Base-by-base conservation (phyloP, 1,284 basidiomycete genomes). In the Trametes polyzona region DNA sequence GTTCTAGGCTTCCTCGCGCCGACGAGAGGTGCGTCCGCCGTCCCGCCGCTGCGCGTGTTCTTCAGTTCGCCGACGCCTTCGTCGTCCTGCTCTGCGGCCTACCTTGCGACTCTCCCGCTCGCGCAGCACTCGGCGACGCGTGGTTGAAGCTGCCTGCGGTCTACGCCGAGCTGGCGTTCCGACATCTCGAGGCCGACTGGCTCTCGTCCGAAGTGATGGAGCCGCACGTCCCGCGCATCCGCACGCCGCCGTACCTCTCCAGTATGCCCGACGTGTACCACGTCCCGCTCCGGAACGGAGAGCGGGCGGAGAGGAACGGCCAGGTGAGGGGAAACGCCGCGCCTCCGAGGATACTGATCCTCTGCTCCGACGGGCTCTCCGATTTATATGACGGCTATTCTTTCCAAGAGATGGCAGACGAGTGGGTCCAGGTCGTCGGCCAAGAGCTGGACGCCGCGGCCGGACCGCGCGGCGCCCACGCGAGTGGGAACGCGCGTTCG, bases 1-100 rank as follows among this genome's bases (percentile, higher is more conserved):
- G 79, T 89, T 41, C 70, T 88, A 17, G 87, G 87, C 19, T 85
- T 81, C 58, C 76, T 88, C 39, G 83, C 83, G 37, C 85, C 86
- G 37, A 88, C 87, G 43, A 76, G 87, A 74, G 84, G 87, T 85
- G 33, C 46, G 46, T 35, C 16, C 29, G 51, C 16, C 27, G 51
- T 62, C 43, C 42, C 54, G 47, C 50, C 57, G 48, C 44, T 39
- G 36, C 47, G 52, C 17, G n/a, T 41, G 24, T 29, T 33, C 37
- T 48, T 23, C 19, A 39, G 47, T 51, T 36, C 41, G 47, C 46
- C 52, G 43, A 54, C 29, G 36, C 29, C 42, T 16, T 52, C 55
- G 19, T 52, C 32, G 46, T 21, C 29, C 7, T 23, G 16, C 8
- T 41, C 26, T 36, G 5, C 30, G 4, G 8, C 26, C n/a, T 40